Percentiles rank a stretch among this genome's conserved stretches.
Conservation (phyloP, 2,329 filamentous ascomycete species). For the Thermothelomyces thermophilus region DNA sequence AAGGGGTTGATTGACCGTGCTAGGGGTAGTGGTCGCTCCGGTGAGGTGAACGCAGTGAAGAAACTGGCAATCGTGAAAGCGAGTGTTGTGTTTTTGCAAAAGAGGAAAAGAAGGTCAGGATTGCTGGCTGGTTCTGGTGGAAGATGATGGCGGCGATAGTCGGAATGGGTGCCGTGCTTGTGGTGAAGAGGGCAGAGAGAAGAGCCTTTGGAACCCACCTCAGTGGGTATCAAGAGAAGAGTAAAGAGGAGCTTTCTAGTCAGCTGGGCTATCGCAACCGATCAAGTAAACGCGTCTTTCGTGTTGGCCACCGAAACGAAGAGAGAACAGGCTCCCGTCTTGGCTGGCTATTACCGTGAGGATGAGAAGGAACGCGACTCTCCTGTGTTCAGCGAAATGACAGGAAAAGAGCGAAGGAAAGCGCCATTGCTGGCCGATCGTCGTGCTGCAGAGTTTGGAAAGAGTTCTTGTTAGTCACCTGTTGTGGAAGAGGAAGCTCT, state of each 20-base stretch:
- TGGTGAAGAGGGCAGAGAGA: not conserved
- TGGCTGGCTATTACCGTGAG: not conserved
- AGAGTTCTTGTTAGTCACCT: not conserved
- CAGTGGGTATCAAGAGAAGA: not conserved
- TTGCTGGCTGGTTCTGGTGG: not conserved
- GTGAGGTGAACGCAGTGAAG: not conserved
- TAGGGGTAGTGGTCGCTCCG: not conserved
- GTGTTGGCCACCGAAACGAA: not conserved
- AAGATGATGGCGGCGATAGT: not conserved
- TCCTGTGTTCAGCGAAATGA: too few species aligned
- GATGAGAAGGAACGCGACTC: too few species aligned
- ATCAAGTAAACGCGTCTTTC: too few species aligned
- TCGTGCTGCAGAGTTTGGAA: not conserved
- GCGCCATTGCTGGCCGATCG: not conserved
- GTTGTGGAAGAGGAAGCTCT: not conserved
- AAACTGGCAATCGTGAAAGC: not conserved
- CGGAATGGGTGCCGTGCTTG: not conserved
- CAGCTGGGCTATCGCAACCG: too few species aligned
- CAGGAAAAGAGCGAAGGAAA: too few species aligned
- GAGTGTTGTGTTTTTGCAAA: not conserved
- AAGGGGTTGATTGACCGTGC: not conserved
- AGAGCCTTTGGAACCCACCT: too few species aligned
- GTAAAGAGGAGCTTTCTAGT: too few species aligned
- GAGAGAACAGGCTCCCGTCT: not conserved
- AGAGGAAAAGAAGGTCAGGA: not conserved